A percentile compares a stretch with the other conserved stretches of the same genome.
These are phyloP conservation scores for Echium plantagineum DNA, from an alignment of 257 asterid genomes.

Conservation along the genomic window DNA sequence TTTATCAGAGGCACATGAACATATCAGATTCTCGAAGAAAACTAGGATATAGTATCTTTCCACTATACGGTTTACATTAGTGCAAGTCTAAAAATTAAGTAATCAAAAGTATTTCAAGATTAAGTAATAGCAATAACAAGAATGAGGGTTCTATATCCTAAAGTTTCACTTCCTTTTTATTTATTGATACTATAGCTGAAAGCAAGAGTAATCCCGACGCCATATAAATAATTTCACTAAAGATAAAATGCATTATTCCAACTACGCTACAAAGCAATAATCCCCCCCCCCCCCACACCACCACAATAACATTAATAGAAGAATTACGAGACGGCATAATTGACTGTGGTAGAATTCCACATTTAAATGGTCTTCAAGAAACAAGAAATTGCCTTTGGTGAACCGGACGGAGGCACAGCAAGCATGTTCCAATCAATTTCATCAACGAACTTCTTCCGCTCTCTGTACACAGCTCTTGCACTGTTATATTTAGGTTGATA, in stretches of 20 bases:
- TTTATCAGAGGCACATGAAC: neutral
- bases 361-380: neutral
- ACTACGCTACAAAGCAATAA: neutral
- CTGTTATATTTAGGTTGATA: slow-evolving; percentile 93
- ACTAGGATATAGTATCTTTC: neutral
- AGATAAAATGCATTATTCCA: neutral
- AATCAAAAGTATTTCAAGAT: too few species aligned
- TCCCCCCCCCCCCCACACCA: neutral
- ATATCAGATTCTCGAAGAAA: neutral
- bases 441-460: slow-evolving; percentile 79
- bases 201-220: neutral
- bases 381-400: slow-evolving; percentile 50
- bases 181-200: too few species aligned
- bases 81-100: neutral
- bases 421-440: slow-evolving; percentile 98
- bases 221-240: neutral
- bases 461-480: slow-evolving; percentile 96
- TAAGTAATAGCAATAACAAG: too few species aligned
- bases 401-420: slow-evolving; percentile 89
- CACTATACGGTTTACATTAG: neutral
- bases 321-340: neutral
- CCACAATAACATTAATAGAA: neutral
- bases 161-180: neutral
- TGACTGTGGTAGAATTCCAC: neutral
- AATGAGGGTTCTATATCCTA: too few species aligned